A percentile compares a stretch with the other conserved stretches of the same genome.
These are phyloP conservation scores for Nitzschia sp. DNA, from an alignment of 108 stramenopile genomes.

Conservation along the genomic window DNA sequence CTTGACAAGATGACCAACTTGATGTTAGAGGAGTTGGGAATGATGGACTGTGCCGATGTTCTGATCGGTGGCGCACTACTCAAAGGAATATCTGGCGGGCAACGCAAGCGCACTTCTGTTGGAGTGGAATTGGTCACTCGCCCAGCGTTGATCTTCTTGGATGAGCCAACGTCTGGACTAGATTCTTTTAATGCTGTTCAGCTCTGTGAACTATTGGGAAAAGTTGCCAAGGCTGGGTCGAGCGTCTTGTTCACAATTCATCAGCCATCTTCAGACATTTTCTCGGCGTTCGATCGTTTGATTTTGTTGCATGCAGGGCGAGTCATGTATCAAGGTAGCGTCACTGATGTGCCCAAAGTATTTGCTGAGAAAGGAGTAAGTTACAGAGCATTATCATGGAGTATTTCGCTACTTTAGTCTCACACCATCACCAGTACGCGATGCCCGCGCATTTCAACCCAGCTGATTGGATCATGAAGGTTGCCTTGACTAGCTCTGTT, in stretches of 20 bases:
- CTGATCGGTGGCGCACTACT: conserved; percentile 59
- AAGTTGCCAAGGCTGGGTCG: conserved; percentile 56
- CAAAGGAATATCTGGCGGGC: conserved; percentile 69
- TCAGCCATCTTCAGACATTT: conserved; percentile 76
- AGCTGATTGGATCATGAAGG: conserved; percentile 75
- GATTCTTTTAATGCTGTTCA: conserved; percentile 61
- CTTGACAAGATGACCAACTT: conserved; percentile 52
- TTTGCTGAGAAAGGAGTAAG: conserved; percentile 20
- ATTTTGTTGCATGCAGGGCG: conserved; percentile 60
- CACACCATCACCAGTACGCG: not conserved
- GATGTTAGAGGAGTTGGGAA: conserved; percentile 75
- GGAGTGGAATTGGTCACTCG: conserved; percentile 62
- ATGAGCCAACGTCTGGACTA: conserved; percentile 80
- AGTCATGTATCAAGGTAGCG: conserved; percentile 55
- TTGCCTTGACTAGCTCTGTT: conserved; percentile 48
- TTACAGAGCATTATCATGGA: not conserved
- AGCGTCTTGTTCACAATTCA: conserved; percentile 78
- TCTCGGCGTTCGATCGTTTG: conserved; percentile 56
- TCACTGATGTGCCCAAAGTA: conserved; percentile 18
- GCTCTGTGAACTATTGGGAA: conserved; percentile 56
- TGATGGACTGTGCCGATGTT: conserved; percentile 58
- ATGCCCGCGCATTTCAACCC: conserved; percentile 51
- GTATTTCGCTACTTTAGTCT: not conserved
- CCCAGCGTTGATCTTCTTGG: conserved; percentile 55
- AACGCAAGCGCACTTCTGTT: conserved; percentile 42